These are phyloP conservation scores for Penicillium cataractarum DNA, from an alignment of 495 filamentous ascomycete genomes.

Conservation along the genomic window DNA sequence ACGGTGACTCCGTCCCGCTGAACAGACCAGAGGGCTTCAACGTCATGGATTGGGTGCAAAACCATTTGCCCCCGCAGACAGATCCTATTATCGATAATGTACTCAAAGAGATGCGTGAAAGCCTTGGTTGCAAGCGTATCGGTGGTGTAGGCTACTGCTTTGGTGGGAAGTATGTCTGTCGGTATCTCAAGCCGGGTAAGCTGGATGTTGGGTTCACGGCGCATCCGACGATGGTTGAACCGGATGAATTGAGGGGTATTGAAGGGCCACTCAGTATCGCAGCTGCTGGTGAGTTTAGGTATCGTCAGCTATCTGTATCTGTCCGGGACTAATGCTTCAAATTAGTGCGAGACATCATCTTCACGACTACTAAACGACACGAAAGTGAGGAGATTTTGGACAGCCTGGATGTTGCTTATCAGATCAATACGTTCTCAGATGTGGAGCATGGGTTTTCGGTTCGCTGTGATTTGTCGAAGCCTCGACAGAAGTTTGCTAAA, in stretches of 20 bases:
- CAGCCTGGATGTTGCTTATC: constrained; percentile 61
- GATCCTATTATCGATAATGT: constrained; percentile 61
- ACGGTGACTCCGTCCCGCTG: constrained; percentile 37
- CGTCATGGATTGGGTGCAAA: constrained; percentile 31
- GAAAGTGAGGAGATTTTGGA: constrained; percentile 55
- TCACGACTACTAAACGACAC: constrained; percentile 64
- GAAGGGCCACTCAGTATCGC: constrained; percentile 70
- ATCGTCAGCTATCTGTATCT: not conserved
- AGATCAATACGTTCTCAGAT: constrained; percentile 71
- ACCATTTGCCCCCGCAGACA: constrained; percentile 60
- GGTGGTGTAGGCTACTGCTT: constrained; percentile 81
- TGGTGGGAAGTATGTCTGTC: constrained; percentile 60
- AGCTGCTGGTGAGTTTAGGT: constrained; percentile 53
- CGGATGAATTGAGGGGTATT: constrained; percentile 68
- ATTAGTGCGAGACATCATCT: constrained; percentile 44
- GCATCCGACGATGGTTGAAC: constrained; percentile 72
- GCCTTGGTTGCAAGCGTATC: constrained; percentile 60
- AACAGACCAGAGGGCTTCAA: constrained; percentile 33
- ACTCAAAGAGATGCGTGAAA: constrained; percentile 56
- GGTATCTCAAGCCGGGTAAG: constrained; percentile 23
- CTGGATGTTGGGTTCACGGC: constrained; percentile 62
- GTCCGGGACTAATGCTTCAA: not conserved
- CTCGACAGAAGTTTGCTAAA: constrained; percentile 65
- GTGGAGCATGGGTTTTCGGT: constrained; percentile 75
- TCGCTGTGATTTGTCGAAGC: constrained; percentile 57